These are phyloP conservation scores for Kurtzmaniella cleridarum DNA, from an alignment of 805 yeast species.

Conservation along the genomic window DNA sequence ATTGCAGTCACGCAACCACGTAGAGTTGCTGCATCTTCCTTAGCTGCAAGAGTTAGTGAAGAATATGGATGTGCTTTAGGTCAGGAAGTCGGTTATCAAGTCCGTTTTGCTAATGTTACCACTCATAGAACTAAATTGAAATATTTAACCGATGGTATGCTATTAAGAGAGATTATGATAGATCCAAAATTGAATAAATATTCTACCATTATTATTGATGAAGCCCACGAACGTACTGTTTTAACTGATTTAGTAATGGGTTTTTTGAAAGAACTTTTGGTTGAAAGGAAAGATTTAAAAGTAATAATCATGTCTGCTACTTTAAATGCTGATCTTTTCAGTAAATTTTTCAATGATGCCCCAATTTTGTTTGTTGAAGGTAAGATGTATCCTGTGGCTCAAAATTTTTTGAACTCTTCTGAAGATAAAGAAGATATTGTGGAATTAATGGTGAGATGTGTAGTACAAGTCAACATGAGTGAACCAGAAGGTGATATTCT, in stretches of 20 bases:
- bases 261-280: constrained; percentile 64
- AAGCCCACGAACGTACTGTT: constrained; percentile 96
- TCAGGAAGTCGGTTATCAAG: constrained; percentile 84
- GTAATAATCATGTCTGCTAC: constrained; percentile 96
- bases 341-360: constrained; percentile 69
- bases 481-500: constrained; percentile 89
- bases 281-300: constrained; percentile 52
- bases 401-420: constrained; percentile 58
- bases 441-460: constrained; percentile 67
- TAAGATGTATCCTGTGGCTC: constrained; percentile 77
- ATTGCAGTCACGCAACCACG: constrained; percentile 97
- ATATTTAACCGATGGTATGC: constrained; percentile 96
- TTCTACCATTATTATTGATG: constrained; percentile 80
- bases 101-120: constrained; percentile 76
- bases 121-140: constrained; percentile 60
- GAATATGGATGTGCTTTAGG: constrained; percentile 80
- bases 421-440: constrained; percentile 65
- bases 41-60: constrained; percentile 88
- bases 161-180: constrained; percentile 82
- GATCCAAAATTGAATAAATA: constrained; percentile 61
- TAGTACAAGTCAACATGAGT: constrained; percentile 70
- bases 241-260: constrained; percentile 88
- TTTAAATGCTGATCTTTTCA: constrained; percentile 82
- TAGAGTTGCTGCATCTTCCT: constrained; percentile 92
- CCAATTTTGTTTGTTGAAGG: constrained; percentile 90